Evolutionary conservation across 2,329 filamentous ascomycete genomes (phyloP), one percentile per base, ranked within the genome.

Genomic region (Pseudocercospora vitis): DNA sequence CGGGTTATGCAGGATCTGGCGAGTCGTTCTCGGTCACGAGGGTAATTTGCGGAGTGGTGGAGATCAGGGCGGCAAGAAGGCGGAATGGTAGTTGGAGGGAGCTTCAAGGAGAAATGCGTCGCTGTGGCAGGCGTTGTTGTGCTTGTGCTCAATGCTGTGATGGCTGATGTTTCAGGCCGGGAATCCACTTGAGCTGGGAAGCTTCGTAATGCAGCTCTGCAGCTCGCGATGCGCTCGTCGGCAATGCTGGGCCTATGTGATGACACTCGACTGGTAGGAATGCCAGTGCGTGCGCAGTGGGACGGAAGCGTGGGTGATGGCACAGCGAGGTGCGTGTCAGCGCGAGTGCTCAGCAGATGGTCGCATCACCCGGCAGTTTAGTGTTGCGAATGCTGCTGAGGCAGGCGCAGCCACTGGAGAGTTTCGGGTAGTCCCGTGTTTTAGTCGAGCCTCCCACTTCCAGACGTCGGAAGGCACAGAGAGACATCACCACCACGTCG

Each of bases 1-100:
- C 42, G 26, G 24, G 40, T 46, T 31, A 48, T 59, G 56, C 48
- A 50, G 56, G 48, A 54, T 52, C 49, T 46, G n/a, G 42, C 24
- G 8, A 45, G 23, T 39, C 19, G 19, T 29, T 29, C 21, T 14
- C 39, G 42, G 29, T 23, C 21, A 19, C 49, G 40, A 32, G n/a
- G n/a, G n/a, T 29, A 33, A 42, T 19, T 39, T n/a, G n/a, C 16
- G 31, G 14, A 18, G 47, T 39, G 47, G 48, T 26, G 33, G 29
- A 33, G 21, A 39, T 37, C 21, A 18, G 11, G 24, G 28, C 16
- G 24, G 40, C 16, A 23, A 37, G 3, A 40, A 28, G 49, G 12
- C 19, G 32, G 16, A 24, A 40, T 16, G 21, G 31, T 37, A 8
- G 28, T 33, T 19, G 31, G 18, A 40, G 12, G 49, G 29, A 26